phyloP scores from a whole-genome alignment of 2,329 filamentous ascomycete genomes.

The Aspergillus fumigatiaffinis region DNA sequence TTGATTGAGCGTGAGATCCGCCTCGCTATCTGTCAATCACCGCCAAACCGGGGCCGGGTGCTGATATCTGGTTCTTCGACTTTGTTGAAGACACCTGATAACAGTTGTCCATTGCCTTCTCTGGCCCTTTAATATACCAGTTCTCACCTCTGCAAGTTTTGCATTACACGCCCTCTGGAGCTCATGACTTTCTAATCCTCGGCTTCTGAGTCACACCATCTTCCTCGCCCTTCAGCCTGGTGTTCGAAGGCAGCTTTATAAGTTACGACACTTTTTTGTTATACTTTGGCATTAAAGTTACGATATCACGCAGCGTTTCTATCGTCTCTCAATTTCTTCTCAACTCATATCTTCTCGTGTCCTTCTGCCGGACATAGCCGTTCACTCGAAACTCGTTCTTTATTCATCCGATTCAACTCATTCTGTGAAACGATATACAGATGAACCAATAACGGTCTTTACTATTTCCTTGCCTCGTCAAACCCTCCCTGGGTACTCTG shows the following conservation, averaged over 20 bases:
- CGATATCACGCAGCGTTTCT: slow-evolving; percentile 40
- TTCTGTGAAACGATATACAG: slow-evolving; percentile 33
- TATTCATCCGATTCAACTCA: slow-evolving; percentile 15
- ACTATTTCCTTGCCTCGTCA: slow-evolving; percentile 31
- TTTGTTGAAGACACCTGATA: slow-evolving; percentile 18
- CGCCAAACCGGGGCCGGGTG: slow-evolving; percentile 17
- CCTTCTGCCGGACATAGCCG: slow-evolving; percentile 14
- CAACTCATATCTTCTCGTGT: slow-evolving; percentile 9
- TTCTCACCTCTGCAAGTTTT: slow-evolving; percentile 3
- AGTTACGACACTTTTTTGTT: slow-evolving; percentile 19
- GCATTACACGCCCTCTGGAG: slow-evolving; percentile 6
- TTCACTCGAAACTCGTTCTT: slow-evolving; percentile 21
- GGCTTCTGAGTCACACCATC: slow-evolving; percentile 29
- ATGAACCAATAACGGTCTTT: slow-evolving; percentile 42
- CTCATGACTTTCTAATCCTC: slow-evolving; percentile 28
- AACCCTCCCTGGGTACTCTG: slow-evolving; percentile 22
- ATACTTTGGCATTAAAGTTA: slow-evolving; percentile 29
- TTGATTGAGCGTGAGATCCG: slow-evolving; percentile 8
- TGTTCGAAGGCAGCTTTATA: slow-evolving; percentile 31
- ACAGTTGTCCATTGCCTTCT: slow-evolving; percentile 22
- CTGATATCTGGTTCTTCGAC: slow-evolving; percentile 23
- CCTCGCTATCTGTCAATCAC: slow-evolving; percentile 13
- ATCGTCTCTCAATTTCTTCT: slow-evolving; percentile 15
- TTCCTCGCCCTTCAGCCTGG: slow-evolving; percentile 29
- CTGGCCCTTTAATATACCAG: slow-evolving; percentile 15